Percentiles rank a stretch among this genome's conserved stretches.
phyloP scores from a whole-genome alignment of 192 early-diverging fungal species.

The Anaeromyces robustus region DNA sequence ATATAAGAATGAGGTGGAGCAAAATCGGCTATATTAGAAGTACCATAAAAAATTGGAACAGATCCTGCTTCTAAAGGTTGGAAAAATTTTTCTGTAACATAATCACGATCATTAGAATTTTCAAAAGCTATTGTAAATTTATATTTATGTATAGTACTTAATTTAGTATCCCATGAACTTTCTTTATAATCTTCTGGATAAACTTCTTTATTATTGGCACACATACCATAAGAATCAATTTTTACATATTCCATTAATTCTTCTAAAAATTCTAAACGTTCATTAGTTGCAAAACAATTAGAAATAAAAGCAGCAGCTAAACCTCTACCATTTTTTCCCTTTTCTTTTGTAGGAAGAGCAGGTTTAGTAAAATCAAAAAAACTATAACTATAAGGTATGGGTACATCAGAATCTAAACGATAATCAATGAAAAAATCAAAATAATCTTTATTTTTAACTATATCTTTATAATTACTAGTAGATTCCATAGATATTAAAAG shows the following conservation, averaged over 20 bases:
- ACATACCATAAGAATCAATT: not conserved
- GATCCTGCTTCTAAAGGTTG: not conserved
- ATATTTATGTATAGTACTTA: not conserved
- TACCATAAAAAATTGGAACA: not conserved
- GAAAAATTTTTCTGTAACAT: conserved; percentile 4
- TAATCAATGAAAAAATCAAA: not conserved
- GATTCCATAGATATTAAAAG: not conserved
- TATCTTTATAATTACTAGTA: not conserved
- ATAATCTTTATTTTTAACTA: not conserved
- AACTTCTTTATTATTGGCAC: not conserved
- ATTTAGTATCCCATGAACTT: not conserved
- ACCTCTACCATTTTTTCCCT: not conserved
- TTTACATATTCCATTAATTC: not conserved
- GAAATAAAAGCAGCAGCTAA: not conserved
- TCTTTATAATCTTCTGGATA: not conserved
- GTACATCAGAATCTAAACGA: conserved; percentile 3
- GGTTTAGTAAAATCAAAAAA: not conserved
- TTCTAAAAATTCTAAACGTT: not conserved
- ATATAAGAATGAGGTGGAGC: not conserved
- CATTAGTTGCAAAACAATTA: not conserved
- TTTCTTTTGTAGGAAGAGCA: not conserved
- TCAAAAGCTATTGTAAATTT: not conserved
- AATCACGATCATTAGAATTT: not conserved
- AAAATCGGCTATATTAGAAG: conserved; percentile 2
- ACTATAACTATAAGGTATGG: not conserved